Base-by-base conservation (phyloP, 2,329 filamentous ascomycete species). In the Monosporascus sp. region DNA sequence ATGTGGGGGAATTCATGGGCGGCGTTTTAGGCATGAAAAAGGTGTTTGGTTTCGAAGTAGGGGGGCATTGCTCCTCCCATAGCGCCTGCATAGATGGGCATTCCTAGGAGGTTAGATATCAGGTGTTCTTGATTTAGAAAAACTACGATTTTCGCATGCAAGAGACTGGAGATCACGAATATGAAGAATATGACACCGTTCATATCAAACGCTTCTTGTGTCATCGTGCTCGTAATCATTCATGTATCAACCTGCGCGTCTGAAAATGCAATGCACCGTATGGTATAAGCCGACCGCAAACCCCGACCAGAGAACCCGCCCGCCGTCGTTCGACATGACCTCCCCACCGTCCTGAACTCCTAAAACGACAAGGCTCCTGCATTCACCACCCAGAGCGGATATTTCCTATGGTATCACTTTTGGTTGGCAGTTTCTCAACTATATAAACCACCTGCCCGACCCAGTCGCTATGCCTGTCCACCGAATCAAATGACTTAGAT, bases 401-500 rank as follows among this genome's bases (percentile, higher is more conserved):
- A 5, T 58, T 53, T 58, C 52, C 55, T 55, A 53, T 52, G 58
- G 58, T 58, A 60, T 60, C 58, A 60, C 54, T 55, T 50, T 55
- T 38, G 20, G 27, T 52, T 57, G 56, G 56, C 49, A 38, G 52
- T 56, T 50, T 54, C 53, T 46, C 27, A 31, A 49, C 37, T 37
- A 35, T 45, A 37, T 51, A 47, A 35, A 9, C 53, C 44, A 41
- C 48, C 14, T 46, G 22, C 25, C 14, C 18, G 41, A 17, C 6
- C 17, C 31, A 20, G 17, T 43, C 43, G 43, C 22, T 31, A 31
- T 46, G 39, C 37, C 46, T 37, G 18, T 38, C 31, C 47, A 20
- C 25, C 18, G 18, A 35, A 15, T 50, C 39, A 46, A 17, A 27
- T 24, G 15, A 27, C 37, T 22, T 15, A 37, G 9, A 7, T 45